A percentile compares a stretch with the other conserved stretches of the same genome.
Evolutionary conservation across 169 alveolate species (phyloP).

Genomic region (Plasmodium malariae): DNA sequence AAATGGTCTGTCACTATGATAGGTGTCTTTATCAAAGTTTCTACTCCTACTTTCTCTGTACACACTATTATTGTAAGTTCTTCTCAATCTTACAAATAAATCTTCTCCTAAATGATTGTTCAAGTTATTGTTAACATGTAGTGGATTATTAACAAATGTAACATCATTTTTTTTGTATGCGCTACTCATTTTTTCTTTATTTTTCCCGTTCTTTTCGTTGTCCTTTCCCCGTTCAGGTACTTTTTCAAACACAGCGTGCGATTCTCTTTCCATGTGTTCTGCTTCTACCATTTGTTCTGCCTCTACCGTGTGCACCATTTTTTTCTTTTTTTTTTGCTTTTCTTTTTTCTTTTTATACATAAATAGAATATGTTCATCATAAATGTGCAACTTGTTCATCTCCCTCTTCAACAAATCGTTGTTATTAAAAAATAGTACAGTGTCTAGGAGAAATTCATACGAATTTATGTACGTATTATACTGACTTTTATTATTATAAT

Average conservation of each 20-base stretch:
- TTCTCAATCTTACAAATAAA: background rate
- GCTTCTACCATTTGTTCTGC: background rate
- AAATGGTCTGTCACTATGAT: background rate
- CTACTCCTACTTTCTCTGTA: background rate
- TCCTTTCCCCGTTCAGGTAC: background rate
- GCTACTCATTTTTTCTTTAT: background rate
- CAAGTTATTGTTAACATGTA: background rate
- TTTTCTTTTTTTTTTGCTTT: background rate
- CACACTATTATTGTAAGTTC: background rate
- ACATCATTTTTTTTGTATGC: background rate
- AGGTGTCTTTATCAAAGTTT: background rate
- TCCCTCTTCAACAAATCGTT: constrained; percentile 4
- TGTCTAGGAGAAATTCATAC: constrained; percentile 56
- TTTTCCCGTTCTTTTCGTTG: background rate
- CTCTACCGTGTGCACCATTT: background rate
- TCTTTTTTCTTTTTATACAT: background rate
- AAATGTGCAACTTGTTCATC: background rate
- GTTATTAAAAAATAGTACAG: constrained; percentile 37
- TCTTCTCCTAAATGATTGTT: background rate
- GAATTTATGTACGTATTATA: constrained; percentile 66
- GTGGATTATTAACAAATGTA: background rate
- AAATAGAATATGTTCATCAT: background rate
- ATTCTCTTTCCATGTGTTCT: too few relatives aligned
- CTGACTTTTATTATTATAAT: constrained; percentile 42
- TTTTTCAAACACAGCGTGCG: too few relatives aligned